phyloP scores from a whole-genome alignment of 305 asterid genomes.

The Plantago lanceolata region DNA sequence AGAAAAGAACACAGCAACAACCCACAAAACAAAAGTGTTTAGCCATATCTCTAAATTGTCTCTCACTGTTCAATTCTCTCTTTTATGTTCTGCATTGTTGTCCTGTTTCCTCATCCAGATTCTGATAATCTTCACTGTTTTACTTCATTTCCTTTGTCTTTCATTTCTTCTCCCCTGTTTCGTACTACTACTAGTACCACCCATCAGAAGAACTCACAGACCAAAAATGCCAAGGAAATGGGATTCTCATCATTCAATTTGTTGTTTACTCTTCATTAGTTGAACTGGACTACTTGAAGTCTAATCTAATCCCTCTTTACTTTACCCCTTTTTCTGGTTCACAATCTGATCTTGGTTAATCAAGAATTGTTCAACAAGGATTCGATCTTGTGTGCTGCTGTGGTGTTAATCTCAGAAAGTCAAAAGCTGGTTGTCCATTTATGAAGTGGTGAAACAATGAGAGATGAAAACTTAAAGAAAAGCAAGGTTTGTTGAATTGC shows the following conservation, averaged over 20 bases:
- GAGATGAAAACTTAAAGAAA: constrained; percentile 75
- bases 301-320: constrained; percentile 13
- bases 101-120: constrained; percentile 39
- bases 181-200: too few species aligned
- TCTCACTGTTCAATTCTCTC: constrained; percentile 26
- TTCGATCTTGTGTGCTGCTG: constrained; percentile 37
- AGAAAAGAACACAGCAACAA: constrained; percentile 14
- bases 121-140: constrained; percentile 32
- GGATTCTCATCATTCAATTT: constrained; percentile 25
- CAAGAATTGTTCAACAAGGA: constrained; percentile 27
- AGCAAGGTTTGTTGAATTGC: constrained; percentile 57
- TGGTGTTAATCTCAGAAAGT: constrained; percentile 18
- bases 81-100: constrained; percentile 37
- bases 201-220: too few species aligned
- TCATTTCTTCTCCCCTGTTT: background rate
- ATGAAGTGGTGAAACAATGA: constrained; percentile 80
- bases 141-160: constrained; percentile 23
- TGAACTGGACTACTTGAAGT: background rate
- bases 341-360: constrained; percentile 22
- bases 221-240: constrained; percentile 20
- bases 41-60: constrained; percentile 30
- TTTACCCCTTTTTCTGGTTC: constrained; percentile 11
- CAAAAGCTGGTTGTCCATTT: constrained; percentile 24
- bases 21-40: constrained; percentile 22
- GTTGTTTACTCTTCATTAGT: constrained; percentile 26